Percentiles rank a stretch among this genome's conserved stretches.
Conservation (phyloP, 1,284 basidiomycete species). For the Microbotryum scabiosae region DNA sequence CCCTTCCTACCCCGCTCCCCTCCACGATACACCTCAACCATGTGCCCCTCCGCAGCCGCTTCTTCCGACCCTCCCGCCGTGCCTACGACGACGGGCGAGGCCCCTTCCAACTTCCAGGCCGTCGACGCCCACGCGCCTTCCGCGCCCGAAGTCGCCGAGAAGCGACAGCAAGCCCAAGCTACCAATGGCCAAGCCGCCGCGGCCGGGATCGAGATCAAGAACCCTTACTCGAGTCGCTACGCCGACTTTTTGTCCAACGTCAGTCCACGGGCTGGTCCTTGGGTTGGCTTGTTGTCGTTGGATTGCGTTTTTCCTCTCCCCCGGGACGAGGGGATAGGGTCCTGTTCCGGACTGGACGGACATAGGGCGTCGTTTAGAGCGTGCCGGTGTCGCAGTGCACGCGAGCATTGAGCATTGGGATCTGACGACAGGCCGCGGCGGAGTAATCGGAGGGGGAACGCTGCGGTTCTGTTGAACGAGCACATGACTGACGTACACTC, state of each 20-base stretch:
- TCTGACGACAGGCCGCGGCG: too few species aligned
- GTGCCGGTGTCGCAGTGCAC: too few species aligned
- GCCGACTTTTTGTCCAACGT: constrained; percentile 63
- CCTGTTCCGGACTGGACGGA: too few species aligned
- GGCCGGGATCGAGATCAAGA: constrained; percentile 39
- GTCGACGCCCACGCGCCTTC: constrained; percentile 26
- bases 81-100: constrained; percentile 25
- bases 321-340: too few species aligned
- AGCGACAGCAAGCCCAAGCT: constrained; percentile 1
- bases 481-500: too few species aligned
- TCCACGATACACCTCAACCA: not conserved
- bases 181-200: constrained; percentile 39
- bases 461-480: too few species aligned
- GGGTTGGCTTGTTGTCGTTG: too few species aligned
- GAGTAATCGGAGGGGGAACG: too few species aligned
- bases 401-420: too few species aligned
- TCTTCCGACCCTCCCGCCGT: constrained; percentile 11
- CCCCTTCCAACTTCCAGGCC: constrained; percentile 20
- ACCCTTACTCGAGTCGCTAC: constrained; percentile 79
- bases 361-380: too few species aligned
- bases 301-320: not conserved
- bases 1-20: not conserved
- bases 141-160: constrained; percentile 15
- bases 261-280: not conserved
- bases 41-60: constrained; percentile 28